Evolutionary conservation across 352 stramenopile species (phyloP).

Genomic region (Elongisporangium prolatum): DNA sequence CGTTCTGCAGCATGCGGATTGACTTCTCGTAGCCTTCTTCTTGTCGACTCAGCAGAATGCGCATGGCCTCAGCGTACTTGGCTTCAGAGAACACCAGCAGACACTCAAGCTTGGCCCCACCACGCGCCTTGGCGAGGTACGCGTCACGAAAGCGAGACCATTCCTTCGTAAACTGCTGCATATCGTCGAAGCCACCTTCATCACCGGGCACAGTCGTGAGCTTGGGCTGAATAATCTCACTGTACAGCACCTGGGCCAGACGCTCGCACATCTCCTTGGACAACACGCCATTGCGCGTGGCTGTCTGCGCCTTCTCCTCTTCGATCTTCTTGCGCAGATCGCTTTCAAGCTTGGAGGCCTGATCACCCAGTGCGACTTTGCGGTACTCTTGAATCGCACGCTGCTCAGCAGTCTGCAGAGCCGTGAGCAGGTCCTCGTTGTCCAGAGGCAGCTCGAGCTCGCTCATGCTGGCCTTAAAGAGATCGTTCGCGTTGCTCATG

Average conservation of each 20-base stretch:
- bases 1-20: conserved; percentile 64
- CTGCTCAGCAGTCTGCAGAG: conserved; percentile 53
- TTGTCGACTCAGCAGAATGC: conserved; percentile 71
- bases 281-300: conserved; percentile 39
- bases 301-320: conserved; percentile 47
- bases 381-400: conserved; percentile 55
- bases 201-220: conserved; percentile 42
- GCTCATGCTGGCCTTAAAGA: conserved; percentile 55
- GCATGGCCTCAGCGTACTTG: conserved; percentile 81
- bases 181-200: conserved; percentile 62
- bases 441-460: conserved; percentile 68
- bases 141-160: conserved; percentile 69
- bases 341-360: conserved; percentile 48
- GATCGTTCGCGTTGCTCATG: conserved; percentile 46
- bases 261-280: conserved; percentile 81
- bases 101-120: conserved; percentile 69
- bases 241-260: conserved; percentile 75
- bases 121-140: conserved; percentile 65
- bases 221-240: conserved; percentile 76
- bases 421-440: conserved; percentile 50
- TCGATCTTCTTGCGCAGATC: conserved; percentile 69
- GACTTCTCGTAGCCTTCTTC: conserved; percentile 86
- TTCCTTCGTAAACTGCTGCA: conserved; percentile 73
- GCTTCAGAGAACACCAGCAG: conserved; percentile 72
- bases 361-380: conserved; percentile 62